Evolutionary conservation across 345 rosid species (phyloP), one percentile per base, ranked within the genome.

Genomic region (Syzygium aromaticum): DNA sequence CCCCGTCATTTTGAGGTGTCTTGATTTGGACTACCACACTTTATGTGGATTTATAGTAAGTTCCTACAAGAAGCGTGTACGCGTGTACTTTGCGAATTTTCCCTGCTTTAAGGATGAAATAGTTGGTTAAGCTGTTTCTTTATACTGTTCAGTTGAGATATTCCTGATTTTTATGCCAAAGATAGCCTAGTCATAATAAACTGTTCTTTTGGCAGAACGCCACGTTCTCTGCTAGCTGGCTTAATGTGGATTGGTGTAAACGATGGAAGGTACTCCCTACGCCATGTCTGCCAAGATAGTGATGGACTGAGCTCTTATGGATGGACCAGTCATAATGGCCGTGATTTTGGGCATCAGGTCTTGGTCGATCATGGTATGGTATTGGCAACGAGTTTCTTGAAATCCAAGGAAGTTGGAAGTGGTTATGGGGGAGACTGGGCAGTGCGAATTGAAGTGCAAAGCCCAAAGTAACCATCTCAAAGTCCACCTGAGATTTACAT

Each of bases 371-470:
- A 94, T 17, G 96, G 90, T 40, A 90, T 96, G 92, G 89, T 89
- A 86, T 85, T 96, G 91, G 93, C 84, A 86, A 95, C 99, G 43
- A 94, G 96, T 90, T 96, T 97, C 91, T 90, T 97, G 91, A 96
- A 97, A 92, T 93, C 94, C 82, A 95, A 92, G 88, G 91, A 88
- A 15, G 92, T 87, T 43, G 95, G 94, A 51, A 93, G 95, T 88
- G 98, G 99, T 88, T 97, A 95, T 92, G 99, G 99, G 90, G 99
- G 99, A 86, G 98, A 98, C 82, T 98, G 99, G 99, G 95, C 98
- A 5, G 93, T 95, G 85, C 92, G 93, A 86, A 90, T 96, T 85
- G 91, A 91, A 85, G 92, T 91, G 67, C 92, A 92, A 86, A 91
- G 87, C 51, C 88, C 88, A 54, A 91, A 91, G 98, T 97, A 86